phyloP scores from a whole-genome alignment of 2,329 filamentous ascomycete genomes.

The Cladobotryum mycophilum region DNA sequence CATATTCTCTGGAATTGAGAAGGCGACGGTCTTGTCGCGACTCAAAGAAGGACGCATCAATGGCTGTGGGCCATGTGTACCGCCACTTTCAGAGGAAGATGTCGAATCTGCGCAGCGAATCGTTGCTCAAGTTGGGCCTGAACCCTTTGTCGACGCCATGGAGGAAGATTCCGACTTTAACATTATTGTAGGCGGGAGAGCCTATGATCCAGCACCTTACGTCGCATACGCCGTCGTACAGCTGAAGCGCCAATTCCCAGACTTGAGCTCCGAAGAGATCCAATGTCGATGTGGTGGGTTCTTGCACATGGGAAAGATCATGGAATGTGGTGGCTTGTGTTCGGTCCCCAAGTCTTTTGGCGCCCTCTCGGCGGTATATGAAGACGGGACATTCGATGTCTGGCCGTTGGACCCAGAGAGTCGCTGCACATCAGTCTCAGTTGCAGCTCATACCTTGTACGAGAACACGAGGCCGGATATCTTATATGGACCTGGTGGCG shows the following conservation, averaged over 20 bases:
- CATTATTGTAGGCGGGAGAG: constrained; percentile 41
- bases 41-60: background rate
- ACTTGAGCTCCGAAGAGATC: background rate
- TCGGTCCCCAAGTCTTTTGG: constrained; percentile 40
- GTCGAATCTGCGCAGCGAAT: constrained; percentile 32
- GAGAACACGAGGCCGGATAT: too few species aligned
- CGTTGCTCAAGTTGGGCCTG: constrained; percentile 41
- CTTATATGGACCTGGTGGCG: too few species aligned
- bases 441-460: too few species aligned
- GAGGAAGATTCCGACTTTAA: constrained; percentile 34
- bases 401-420: background rate
- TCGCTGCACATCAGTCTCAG: too few species aligned
- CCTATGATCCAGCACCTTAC: constrained; percentile 36
- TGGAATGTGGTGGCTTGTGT: constrained; percentile 47
- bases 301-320: constrained; percentile 48
- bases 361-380: constrained; percentile 34
- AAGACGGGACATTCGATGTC: constrained; percentile 40
- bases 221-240: constrained; percentile 23
- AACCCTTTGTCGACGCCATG: constrained; percentile 39
- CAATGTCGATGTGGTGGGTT: constrained; percentile 25
- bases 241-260: too few species aligned
- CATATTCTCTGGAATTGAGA: too few species aligned
- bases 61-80: constrained; percentile 36
- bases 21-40: too few species aligned
- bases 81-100: constrained; percentile 29